Conservation (phyloP, 768 basidiomycete species). For the Mycena leptocephala region DNA sequence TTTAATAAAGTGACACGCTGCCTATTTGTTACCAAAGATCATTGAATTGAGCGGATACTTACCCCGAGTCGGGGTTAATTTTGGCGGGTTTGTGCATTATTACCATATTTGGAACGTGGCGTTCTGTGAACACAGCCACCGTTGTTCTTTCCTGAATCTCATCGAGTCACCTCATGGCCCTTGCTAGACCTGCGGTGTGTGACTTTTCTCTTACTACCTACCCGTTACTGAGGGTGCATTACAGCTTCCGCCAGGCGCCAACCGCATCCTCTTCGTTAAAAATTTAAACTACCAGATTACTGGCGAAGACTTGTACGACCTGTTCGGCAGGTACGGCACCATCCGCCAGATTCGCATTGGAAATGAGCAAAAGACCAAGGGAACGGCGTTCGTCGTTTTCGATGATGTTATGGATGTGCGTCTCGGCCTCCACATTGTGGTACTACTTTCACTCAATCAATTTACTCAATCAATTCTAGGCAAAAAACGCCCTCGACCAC, state of each 20-base stretch:
- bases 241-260: slow-evolving; percentile 93
- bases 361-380: slow-evolving; percentile 92
- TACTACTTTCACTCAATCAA: slow-evolving; percentile 29
- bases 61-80: too few species aligned
- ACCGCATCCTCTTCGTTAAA: slow-evolving; percentile 94
- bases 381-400: slow-evolving; percentile 97
- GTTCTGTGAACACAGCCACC: background rate
- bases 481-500: slow-evolving; percentile 97
- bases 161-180: slow-evolving; percentile 63
- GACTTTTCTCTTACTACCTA: background rate
- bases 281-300: slow-evolving; percentile 95
- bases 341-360: slow-evolving; percentile 97
- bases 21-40: too few species aligned
- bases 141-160: background rate
- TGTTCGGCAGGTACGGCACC: slow-evolving; percentile 97
- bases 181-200: slow-evolving; percentile 80
- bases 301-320: slow-evolving; percentile 95
- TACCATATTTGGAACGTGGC: background rate
- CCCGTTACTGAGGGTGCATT: slow-evolving; percentile 3
- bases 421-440: slow-evolving; percentile 28
- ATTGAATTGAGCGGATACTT: too few species aligned
- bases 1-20: background rate
- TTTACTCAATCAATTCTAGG: slow-evolving; percentile 64
- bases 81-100: background rate
- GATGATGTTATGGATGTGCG: slow-evolving; percentile 96